A percentile compares a stretch with the other conserved stretches of the same genome.
Evolutionary conservation across 352 stramenopile genomes (phyloP).

Genomic region (Elongisporangium anandrum): DNA sequence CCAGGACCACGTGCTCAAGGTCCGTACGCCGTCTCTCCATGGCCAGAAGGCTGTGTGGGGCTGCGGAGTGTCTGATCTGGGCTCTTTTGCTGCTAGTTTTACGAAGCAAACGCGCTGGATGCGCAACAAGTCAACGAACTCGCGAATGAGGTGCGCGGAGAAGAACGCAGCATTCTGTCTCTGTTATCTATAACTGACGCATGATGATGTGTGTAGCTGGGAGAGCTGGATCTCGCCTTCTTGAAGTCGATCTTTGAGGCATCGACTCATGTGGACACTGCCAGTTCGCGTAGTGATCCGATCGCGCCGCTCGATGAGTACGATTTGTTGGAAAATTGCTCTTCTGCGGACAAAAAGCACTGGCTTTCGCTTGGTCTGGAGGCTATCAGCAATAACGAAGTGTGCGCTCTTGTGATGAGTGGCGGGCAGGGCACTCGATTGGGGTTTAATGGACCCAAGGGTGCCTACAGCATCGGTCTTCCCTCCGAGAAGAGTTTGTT

Average conservation of each 20-base stretch:
- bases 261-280: slow-evolving; percentile 27
- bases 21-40: slow-evolving; percentile 1
- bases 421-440: slow-evolving; percentile 96
- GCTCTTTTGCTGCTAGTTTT: slow-evolving; percentile 40
- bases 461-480: slow-evolving; percentile 92
- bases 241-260: slow-evolving; percentile 60
- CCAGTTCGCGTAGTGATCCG: slow-evolving; percentile 5
- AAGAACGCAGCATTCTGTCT: not conserved
- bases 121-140: slow-evolving; percentile 36
- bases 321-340: slow-evolving; percentile 51
- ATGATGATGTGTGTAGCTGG: slow-evolving; percentile 28
- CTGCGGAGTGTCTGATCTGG: not conserved
- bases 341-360: slow-evolving; percentile 27
- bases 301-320: slow-evolving; percentile 69
- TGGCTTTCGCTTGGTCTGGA: slow-evolving; percentile 60
- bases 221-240: slow-evolving; percentile 60
- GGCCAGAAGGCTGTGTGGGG: too few relatives aligned
- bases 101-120: slow-evolving; percentile 45
- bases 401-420: slow-evolving; percentile 93
- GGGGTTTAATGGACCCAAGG: slow-evolving; percentile 95
- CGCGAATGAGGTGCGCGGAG: slow-evolving; percentile 29
- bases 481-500: slow-evolving; percentile 92
- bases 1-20: slow-evolving; percentile 76
- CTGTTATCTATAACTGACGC: not conserved
- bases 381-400: slow-evolving; percentile 81